Base-by-base conservation (phyloP, 2,329 filamentous ascomycete genomes). In the Talaromyces funiculosus region DNA sequence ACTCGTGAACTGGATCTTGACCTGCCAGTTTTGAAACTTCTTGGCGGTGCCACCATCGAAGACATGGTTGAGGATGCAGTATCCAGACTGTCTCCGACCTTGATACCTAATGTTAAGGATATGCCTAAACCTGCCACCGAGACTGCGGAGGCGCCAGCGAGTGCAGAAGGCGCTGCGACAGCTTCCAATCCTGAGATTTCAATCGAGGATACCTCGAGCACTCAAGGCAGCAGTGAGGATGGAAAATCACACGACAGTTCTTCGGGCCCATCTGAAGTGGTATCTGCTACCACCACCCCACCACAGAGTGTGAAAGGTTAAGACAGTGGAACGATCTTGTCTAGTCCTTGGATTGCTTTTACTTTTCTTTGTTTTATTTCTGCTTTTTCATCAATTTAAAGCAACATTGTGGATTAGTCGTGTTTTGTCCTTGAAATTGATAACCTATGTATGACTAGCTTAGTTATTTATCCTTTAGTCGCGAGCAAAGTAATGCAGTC, bases 11-110 rank as follows among this genome's bases (percentile, higher is more conserved):
- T 81, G 0, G 62, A 76, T 0, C 67, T 76, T 0, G 76, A 81
- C 53, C 70, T 82, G 0, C 77, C 79, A 0, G 74, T 82, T 3
- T 69, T 82, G 3, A 78, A 79, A 61, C 72, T 82, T 53, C 64
- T 81, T 4, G 70, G 75, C 14, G 76, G 73, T 29, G 40, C 31
- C 37, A 43, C 57, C 3, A 35, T 54, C 38, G 18, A 35, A n/a
- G 26, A 54, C 16, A 37, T 54, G 45, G 45, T 51, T 26, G 45
- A 51, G 29, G 45, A 51, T 31, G 45, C 45, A 24, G 45, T 51
- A 18, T 24, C 45, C 45, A 51, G 45, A 16, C 29, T 51, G 4
- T 51, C 45, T 31, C 45, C 45, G 10, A 51, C 45, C 22, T 31
- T 51, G 45, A 51, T 51, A 31, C 45, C 45, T 4, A 51, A 51